Percentiles rank a stretch among this genome's conserved stretches.
phyloP scores from a whole-genome alignment of 2,329 filamentous ascomycete species.

The Cladosporium phlei region DNA sequence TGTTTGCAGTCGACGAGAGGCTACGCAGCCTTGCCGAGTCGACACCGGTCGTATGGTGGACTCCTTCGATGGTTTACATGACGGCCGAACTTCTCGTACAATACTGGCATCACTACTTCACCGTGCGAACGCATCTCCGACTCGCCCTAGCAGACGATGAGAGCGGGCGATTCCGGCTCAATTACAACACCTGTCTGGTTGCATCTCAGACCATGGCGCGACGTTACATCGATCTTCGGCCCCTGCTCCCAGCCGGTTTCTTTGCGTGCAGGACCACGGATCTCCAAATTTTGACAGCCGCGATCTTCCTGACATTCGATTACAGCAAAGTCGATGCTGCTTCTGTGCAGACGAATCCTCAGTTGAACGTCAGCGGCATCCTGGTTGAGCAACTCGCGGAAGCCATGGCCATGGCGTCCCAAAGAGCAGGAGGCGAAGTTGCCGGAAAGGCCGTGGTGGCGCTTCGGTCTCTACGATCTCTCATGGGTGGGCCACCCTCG shows the following conservation, averaged over 20 bases:
- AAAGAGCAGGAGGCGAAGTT: conserved; percentile 19
- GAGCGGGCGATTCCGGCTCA: conserved; percentile 23
- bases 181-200: conserved; percentile 23
- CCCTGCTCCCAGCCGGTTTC: conserved; percentile 23
- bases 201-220: conserved; percentile 21
- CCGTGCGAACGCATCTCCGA: conserved; percentile 23
- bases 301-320: conserved; percentile 20
- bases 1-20: conserved; percentile 25
- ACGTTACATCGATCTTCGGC: conserved; percentile 21
- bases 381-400: conserved; percentile 18
- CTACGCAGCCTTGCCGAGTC: conserved; percentile 23
- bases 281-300: conserved; percentile 26
- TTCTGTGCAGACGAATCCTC: neutral
- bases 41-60: conserved; percentile 23
- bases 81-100: conserved; percentile 22
- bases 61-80: conserved; percentile 13
- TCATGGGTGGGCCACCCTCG: conserved; percentile 13
- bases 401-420: conserved; percentile 18
- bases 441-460: conserved; percentile 20
- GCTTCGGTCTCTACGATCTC: conserved; percentile 17
- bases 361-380: neutral
- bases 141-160: conserved; percentile 24
- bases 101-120: conserved; percentile 27
- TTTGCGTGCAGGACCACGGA: conserved; percentile 26
- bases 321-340: neutral